phyloP scores from a whole-genome alignment of 192 early-diverging fungal species.

The Coemansia aciculifera region DNA sequence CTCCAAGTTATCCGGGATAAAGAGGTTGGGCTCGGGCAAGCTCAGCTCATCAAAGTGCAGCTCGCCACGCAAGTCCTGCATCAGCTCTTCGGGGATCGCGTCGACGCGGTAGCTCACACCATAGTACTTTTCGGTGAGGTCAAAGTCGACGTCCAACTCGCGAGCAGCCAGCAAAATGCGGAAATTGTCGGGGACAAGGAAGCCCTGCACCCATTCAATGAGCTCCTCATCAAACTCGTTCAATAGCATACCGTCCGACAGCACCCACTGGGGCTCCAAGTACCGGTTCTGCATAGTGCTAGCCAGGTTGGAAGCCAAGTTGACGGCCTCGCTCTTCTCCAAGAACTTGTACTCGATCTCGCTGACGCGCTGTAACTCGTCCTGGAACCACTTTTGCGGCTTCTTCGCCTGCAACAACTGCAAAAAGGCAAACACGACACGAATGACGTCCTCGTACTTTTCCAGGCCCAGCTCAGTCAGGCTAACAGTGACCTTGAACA shows the following conservation, averaged over 20 bases:
- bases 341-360: slow-evolving; percentile 68
- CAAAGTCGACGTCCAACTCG: slow-evolving; percentile 45
- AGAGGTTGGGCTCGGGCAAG: slow-evolving; percentile 75
- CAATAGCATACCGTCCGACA: slow-evolving; percentile 71
- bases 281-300: slow-evolving; percentile 79
- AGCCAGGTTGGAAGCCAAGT: slow-evolving; percentile 68
- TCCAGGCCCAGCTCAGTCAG: slow-evolving; percentile 81
- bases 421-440: slow-evolving; percentile 86
- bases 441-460: slow-evolving; percentile 78
- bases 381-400: slow-evolving; percentile 77
- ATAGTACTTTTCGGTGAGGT: slow-evolving; percentile 75
- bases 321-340: slow-evolving; percentile 70
- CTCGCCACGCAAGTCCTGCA: slow-evolving; percentile 28
- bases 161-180: slow-evolving; percentile 55
- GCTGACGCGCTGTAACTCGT: slow-evolving; percentile 65
- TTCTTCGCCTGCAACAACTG: slow-evolving; percentile 73
- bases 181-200: slow-evolving; percentile 66
- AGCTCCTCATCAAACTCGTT: slow-evolving; percentile 65
- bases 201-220: slow-evolving; percentile 64
- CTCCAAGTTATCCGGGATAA: slow-evolving; percentile 82
- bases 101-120: slow-evolving; percentile 74
- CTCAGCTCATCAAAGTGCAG: slow-evolving; percentile 58
- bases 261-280: slow-evolving; percentile 60
- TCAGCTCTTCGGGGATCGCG: slow-evolving; percentile 57
- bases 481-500: slow-evolving; percentile 82